Base-by-base conservation (phyloP, 2,329 filamentous ascomycete species). In the Colletotrichum tropicale region DNA sequence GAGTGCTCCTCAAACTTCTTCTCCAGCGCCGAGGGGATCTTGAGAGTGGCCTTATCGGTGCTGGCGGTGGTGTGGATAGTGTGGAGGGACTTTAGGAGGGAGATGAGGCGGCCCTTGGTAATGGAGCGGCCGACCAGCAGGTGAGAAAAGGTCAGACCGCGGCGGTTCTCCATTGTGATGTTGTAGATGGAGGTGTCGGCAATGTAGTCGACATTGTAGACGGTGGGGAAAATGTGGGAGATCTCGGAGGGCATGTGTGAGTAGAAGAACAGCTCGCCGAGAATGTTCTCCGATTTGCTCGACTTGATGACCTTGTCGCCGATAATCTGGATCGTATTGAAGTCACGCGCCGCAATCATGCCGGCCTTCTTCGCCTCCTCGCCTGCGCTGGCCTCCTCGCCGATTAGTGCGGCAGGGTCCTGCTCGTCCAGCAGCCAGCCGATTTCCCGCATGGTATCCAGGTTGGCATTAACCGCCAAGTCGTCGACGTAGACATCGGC, bases 231-330 rank as follows among this genome's bases (percentile, higher is more conserved):
- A 36, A 79, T 74, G 26, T 72, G 60, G 2, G 75, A 66, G 6
- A 82, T 66, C 38, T 76, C 62, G 13, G 74, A 66, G 10, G 81
- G 81, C 78, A 82, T 78, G 68, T 82, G 81, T 10, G 80, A 79
- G 75, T 82, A 83, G 75, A 83, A 83, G 70, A 78, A 83, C n/a
- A 83, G 71, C 71, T 83, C 82, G 73, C 82, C 81, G 7, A 83
- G 77, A 36, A 83, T 82, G 65, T 80, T 80, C 36, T 81, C 80
- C 6, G 78, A 81, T 76, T 80, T 82, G 76, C 79, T 81, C 28
- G 81, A 81, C 71, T 83, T 83, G 71, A 82, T 79, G 36, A 82
- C 80, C 72, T 80, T 79, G 76, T 81, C 77, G 75, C 80, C 78
- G 71, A 81, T 78, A 70, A 80, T 80, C 74, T 82, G 81, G 61